Evolutionary conservation across 441 rosid species (phyloP), one percentile per base, ranked within the genome.

Genomic region (Melianthus villosus): DNA sequence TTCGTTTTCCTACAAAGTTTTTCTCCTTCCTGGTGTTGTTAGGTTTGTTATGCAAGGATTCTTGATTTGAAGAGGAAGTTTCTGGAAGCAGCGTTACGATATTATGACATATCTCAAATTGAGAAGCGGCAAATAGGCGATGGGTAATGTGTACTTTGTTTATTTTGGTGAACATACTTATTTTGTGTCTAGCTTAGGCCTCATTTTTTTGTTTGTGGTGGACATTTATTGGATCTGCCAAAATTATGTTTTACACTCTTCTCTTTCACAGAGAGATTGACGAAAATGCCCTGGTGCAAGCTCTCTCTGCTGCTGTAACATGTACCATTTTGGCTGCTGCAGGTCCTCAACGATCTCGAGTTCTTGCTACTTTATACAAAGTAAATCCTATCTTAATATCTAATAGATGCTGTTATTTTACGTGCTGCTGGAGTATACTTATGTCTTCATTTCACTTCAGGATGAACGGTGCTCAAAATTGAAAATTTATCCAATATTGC

Each of bases 41-140:
- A 85, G 99, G 91, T 85, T 57, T 82, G 93, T 48, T 86, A 82
- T 80, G 96, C 99, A 46, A 77, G 94, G 63, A 79, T 91, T 72
- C 69, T 85, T 81, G 96, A 91, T 65, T 69, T 91, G 48, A 91
- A 91, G 68, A 70, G 96, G 64, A 91, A 91, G 72, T 91, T 91
- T 47, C 60, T 85, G 65, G 99, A 91, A 56, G 96, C 96, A 37
- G 99, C 99, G 54, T 54, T 91, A 31, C 91, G 99, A 25, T 85
- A 85, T 53, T 91, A 85, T 40, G 73, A 74, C 64, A 85, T 85
- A 50, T 85, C 96, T 57, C 96, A 91, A 60, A 91, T 91, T 60
- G 96, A 85, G 68, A 66, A 91, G 75, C 79, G 91, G 28, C 81
- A 82, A 51, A 77, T 82, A 23, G 96, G 84, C 51, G 96, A 91